A percentile compares a stretch with the other conserved stretches of the same genome.
Conservation (phyloP, 106 monocot species). For the Allium sativum region DNA sequence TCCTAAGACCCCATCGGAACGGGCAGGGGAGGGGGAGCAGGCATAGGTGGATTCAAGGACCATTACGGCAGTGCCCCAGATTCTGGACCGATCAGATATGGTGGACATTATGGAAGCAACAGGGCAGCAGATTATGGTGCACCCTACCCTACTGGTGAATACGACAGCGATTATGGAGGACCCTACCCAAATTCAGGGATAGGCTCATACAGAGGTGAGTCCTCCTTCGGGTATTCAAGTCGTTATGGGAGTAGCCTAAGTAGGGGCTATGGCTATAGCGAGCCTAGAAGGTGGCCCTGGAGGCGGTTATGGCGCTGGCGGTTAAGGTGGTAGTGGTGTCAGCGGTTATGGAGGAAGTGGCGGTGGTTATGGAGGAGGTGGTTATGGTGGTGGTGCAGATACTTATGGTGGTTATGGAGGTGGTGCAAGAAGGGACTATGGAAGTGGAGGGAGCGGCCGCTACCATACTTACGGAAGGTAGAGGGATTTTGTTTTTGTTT, state of each 20-base stretch:
- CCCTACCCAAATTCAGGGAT: neutral
- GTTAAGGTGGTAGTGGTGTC: neutral
- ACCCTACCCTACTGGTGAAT: conserved; percentile 3
- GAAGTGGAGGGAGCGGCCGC: conserved; percentile 8
- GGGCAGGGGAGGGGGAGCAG: neutral
- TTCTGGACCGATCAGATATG: conserved; percentile 9
- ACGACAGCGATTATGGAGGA: conserved; percentile 2
- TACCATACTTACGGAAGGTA: conserved; percentile 11
- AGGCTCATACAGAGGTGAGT: conserved; percentile 4
- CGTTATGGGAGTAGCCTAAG: neutral
- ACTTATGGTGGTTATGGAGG: conserved; percentile 5
- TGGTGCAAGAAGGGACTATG: conserved; percentile 1
- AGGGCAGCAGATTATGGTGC: neutral
- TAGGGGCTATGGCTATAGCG: conserved; percentile 8
- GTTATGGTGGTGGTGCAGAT: neutral
- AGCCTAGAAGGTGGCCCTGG: neutral
- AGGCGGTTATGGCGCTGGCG: neutral
- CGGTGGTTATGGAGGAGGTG: too few species aligned
- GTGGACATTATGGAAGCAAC: neutral
- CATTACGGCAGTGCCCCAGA: neutral
- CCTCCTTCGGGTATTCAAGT: conserved; percentile 4
- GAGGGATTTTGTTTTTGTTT: neutral
- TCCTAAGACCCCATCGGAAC: conserved; percentile 2
- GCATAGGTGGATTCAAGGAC: conserved; percentile 1
- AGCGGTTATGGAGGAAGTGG: neutral